A percentile compares a stretch with the other conserved stretches of the same genome.
Conservation (phyloP, 495 filamentous ascomycete genomes). For the Trichocladium antarcticum region DNA sequence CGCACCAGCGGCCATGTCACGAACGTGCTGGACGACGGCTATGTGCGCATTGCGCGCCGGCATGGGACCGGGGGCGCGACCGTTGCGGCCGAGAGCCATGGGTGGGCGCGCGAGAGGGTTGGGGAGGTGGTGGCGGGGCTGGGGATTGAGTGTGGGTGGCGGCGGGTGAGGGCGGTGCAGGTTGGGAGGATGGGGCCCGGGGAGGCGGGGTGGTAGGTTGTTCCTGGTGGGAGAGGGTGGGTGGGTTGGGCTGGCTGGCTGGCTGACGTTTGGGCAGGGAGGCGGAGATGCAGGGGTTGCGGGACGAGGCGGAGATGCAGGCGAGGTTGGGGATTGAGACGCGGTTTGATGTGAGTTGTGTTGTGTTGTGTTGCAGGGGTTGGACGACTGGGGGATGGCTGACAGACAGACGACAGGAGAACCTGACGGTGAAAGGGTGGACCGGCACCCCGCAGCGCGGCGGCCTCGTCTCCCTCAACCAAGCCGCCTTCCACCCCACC, state of each 20-base stretch:
- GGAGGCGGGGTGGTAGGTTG: no score
- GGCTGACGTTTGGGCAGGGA: no score
- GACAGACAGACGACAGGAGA: constrained; percentile 15
- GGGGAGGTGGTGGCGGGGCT: constrained; percentile 38
- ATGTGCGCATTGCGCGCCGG: constrained; percentile 39
- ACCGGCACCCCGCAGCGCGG: constrained; percentile 39
- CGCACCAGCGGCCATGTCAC: constrained; percentile 45
- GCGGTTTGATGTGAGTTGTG: constrained; percentile 25
- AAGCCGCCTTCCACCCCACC: constrained; percentile 50
- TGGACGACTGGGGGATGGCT: not conserved
- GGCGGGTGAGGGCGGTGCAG: constrained; percentile 35
- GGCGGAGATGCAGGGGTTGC: constrained; percentile 28
- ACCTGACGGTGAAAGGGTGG: constrained; percentile 33
- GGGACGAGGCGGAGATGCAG: constrained; percentile 35
- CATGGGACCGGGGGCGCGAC: constrained; percentile 40
- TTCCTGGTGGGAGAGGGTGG: no score
- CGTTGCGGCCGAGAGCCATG: constrained; percentile 43
- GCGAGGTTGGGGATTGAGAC: constrained; percentile 34
- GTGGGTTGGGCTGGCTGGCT: no score
- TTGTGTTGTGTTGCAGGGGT: not conserved
- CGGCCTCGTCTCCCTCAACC: constrained; percentile 35
- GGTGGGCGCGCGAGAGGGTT: constrained; percentile 42
- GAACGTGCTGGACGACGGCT: constrained; percentile 44
- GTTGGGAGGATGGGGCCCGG: no score
- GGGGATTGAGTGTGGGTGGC: constrained; percentile 47